Base-by-base conservation (phyloP, 2,329 filamentous ascomycete species). In the Dryadomyces sulphureus region DNA sequence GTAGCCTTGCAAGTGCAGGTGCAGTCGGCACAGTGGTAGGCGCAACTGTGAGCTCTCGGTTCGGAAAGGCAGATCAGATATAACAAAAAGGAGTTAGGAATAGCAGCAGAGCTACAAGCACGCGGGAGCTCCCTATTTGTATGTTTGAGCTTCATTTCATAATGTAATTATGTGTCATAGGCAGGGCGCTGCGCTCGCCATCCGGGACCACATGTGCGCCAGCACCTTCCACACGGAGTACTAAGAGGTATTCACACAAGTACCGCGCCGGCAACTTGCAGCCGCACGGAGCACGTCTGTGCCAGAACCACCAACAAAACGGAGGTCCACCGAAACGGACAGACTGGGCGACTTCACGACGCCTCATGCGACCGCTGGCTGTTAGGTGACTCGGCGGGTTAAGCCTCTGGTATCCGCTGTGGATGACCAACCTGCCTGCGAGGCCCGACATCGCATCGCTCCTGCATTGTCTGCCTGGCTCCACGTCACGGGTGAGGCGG, bases 151-250 rank as follows among this genome's bases (percentile, higher is more conserved):
- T 40, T 45, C 17, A 55, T 57, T 55, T 46, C 49, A 57, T 59
- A 50, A 57, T 53, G 57, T 59, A 59, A 59, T 59, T 57, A 56
- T 58, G 55, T 59, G 57, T 57, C 56, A 58, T 56, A 50, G 51
- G 36, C 38, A 36, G 38, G n/a, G 34, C n/a, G 17, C 34, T 7
- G 34, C 9, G 17, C 17, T 16, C 34, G 34, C 34, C 16, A 36
- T n/a, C 8, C 34, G 17, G 7, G 17, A 36, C 8, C 16, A 16
- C 16, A 36, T 19, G 34, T 36, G 34, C 34, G 8, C 34, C 30
- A 34, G 39, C 38, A 17, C 20, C 17, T 16, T 36, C 16, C 17
- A 19, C 17, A 36, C 34, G 27, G 27, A 30, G 27, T 30, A 30
- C 27, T 30, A 7, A 7, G 27, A n/a, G n/a, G n/a, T n/a, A n/a